Conservation (phyloP, 176 grass and related monocot genomes). For the Triticum dicoccoides region DNA sequence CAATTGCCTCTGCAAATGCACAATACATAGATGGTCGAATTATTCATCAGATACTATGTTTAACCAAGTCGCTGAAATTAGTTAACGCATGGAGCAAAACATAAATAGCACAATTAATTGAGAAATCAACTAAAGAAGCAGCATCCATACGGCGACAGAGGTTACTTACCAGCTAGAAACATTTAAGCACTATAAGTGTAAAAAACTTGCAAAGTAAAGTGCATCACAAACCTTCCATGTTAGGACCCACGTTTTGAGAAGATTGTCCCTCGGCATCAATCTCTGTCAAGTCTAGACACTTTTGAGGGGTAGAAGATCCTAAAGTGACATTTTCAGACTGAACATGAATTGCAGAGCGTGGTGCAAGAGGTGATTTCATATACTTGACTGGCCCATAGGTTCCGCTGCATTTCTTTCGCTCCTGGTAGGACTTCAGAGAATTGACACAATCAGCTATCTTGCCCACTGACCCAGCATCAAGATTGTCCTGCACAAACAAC, state of each 20-base stretch:
- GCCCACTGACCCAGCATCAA: slow-evolving; percentile 55
- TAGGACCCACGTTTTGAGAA: slow-evolving; percentile 32
- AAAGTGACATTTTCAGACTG: slow-evolving; percentile 32
- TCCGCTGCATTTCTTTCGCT: slow-evolving; percentile 45
- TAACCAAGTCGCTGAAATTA: not conserved
- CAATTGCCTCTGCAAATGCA: slow-evolving; percentile 63
- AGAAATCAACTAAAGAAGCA: slow-evolving; percentile 9
- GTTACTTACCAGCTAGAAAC: not conserved
- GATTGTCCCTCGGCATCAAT: slow-evolving; percentile 28
- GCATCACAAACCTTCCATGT: slow-evolving; percentile 38
- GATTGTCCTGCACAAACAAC: slow-evolving; percentile 58
- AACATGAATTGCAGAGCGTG: slow-evolving; percentile 22
- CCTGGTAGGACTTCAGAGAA: slow-evolving; percentile 68
- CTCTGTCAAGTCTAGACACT: slow-evolving; percentile 42
- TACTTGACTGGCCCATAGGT: slow-evolving; percentile 43
- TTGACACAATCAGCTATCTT: slow-evolving; percentile 84
- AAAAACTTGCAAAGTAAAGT: not conserved
- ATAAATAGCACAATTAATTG: not conserved
- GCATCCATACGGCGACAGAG: not conserved
- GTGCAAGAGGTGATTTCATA: slow-evolving; percentile 71
- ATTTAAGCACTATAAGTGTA: not conserved
- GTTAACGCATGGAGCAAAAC: not conserved
- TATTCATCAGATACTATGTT: not conserved
- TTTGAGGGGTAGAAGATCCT: slow-evolving; percentile 31
- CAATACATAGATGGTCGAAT: not conserved